Evolutionary conservation across 441 rosid species (phyloP), one percentile per base, ranked within the genome.

Genomic region (California macrophylla): DNA sequence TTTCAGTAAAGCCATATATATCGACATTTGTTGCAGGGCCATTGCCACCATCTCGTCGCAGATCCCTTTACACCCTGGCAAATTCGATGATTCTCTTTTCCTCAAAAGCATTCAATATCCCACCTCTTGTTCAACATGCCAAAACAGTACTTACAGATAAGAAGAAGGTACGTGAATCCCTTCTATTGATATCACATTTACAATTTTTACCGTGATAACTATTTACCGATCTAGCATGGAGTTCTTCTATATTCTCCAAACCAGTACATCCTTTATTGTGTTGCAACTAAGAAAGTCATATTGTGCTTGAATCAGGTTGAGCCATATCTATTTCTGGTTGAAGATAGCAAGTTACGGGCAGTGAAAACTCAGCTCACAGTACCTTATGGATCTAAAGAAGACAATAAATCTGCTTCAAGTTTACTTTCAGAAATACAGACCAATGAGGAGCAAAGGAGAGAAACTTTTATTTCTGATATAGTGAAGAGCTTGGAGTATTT

Each of bases 71-170:
- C 72, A 85, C 87, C 66, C 70, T 94, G 85, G 85, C 97, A 73
- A 84, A 87, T 66, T 79, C 97, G 38, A 94, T 94, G 98, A 82
- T 89, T 83, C 85, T 89, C 62, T 94, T 92, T 77, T 85, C 97
- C 67, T 85, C 98, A 36, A 86, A 85, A 80, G 94, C 94, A 26
- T 88, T 72, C 75, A 78, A 80, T 77, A 85, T 91, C 67, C 71
- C 72, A 68, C 76, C 92, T 25, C 82, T 94, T 72, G 84, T 81
- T 72, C 80, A 81, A 66, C 66, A 71, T 61, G 76, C 89, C 65
- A 89, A 90, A 81, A 68, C 58, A 62, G 64, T 79, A 65, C 88
- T 94, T 62, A 76, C 82, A 45, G 94, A 81, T 72, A 83, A 81
- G 82, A 82, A 58, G 83, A 82, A 62, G 84, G 99, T 89, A 80